Evolutionary conservation across 2,329 filamentous ascomycete genomes (phyloP).

Genomic region (Rhynchosporium agropyri): DNA sequence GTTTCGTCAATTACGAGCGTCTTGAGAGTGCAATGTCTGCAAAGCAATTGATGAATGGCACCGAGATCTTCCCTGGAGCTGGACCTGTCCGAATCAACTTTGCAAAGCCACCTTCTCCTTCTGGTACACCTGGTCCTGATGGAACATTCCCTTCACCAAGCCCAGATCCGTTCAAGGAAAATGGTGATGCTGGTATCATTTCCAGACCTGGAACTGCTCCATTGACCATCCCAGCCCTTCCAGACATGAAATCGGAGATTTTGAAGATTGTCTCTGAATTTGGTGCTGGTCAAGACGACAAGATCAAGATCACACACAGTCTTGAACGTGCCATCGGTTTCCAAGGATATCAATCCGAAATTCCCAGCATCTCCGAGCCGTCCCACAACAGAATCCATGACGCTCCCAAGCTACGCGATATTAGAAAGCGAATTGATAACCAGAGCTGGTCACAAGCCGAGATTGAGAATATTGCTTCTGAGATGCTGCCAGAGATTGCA

Average conservation of each 20-base stretch:
- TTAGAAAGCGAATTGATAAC: constrained; percentile 97
- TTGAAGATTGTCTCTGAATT: constrained; percentile 85
- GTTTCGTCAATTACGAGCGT: constrained; percentile 96
- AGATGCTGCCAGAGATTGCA: constrained; percentile 95
- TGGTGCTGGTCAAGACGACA: constrained; percentile 80
- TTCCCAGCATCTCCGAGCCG: constrained; percentile 85
- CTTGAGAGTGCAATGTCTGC: constrained; percentile 89
- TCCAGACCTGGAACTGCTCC: constrained; percentile 51
- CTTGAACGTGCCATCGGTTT: constrained; percentile 79
- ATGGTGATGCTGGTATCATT: constrained; percentile 45
- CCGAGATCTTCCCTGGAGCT: constrained; percentile 96
- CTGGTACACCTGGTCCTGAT: constrained; percentile 85
- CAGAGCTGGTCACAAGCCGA: constrained; percentile 82
- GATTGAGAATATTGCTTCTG: constrained; percentile 87
- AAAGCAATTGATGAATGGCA: constrained; percentile 86
- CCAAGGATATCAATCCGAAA: constrained; percentile 74
- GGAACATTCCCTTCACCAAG: constrained; percentile 89
- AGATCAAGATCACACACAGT: constrained; percentile 68
- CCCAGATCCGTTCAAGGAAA: constrained; percentile 75
- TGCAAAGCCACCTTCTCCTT: constrained; percentile 90
- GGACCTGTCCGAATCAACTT: constrained; percentile 96
- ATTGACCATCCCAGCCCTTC: constrained; percentile 70
- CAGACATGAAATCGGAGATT: constrained; percentile 81
- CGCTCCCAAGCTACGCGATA: constrained; percentile 91
- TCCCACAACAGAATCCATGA: constrained; percentile 89